Percentiles rank a stretch among this genome's conserved stretches.
phyloP scores from a whole-genome alignment of 768 basidiomycete species.

The Boletus fagicola region DNA sequence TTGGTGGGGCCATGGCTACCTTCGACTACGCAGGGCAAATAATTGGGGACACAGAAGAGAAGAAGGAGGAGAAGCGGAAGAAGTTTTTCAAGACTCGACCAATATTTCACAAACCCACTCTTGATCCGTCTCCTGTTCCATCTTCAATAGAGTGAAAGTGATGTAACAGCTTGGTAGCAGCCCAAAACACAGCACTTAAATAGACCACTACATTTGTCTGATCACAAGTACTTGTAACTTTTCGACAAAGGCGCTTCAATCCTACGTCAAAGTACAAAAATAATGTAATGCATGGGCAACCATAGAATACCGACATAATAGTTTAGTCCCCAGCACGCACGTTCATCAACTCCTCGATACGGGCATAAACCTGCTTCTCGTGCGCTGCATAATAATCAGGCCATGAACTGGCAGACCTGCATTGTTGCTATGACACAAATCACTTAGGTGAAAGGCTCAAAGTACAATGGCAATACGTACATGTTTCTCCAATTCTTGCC shows the following conservation, averaged over 20 bases:
- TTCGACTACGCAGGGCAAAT: conserved; percentile 78
- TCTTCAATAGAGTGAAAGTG: conserved; percentile 20
- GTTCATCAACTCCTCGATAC: conserved; percentile 37
- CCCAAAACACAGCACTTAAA: conserved; percentile 8
- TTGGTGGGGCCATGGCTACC: conserved; percentile 78
- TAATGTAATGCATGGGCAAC: background rate
- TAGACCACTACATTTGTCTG: conserved; percentile 15
- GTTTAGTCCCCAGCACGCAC: conserved; percentile 13
- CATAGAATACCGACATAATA: background rate
- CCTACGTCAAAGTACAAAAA: conserved; percentile 4
- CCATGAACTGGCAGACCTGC: conserved; percentile 46
- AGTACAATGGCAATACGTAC: conserved; percentile 33
- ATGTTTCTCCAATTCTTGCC: conserved; percentile 46
- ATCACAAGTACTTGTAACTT: background rate
- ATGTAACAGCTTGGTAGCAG: too few species aligned
- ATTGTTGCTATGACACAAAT: conserved; percentile 34
- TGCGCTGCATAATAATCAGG: conserved; percentile 50
- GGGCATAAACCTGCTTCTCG: conserved; percentile 39
- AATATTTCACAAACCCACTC: conserved; percentile 33
- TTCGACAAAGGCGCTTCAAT: background rate
- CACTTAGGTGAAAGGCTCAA: background rate
- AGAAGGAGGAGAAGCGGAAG: conserved; percentile 67
- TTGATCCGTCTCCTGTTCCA: conserved; percentile 13
- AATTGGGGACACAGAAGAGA: conserved; percentile 43
- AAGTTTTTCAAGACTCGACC: conserved; percentile 79